These are phyloP conservation scores for Thielaviopsis euricoi DNA, from an alignment of 2,329 filamentous ascomycete genomes.

Conservation along the genomic window DNA sequence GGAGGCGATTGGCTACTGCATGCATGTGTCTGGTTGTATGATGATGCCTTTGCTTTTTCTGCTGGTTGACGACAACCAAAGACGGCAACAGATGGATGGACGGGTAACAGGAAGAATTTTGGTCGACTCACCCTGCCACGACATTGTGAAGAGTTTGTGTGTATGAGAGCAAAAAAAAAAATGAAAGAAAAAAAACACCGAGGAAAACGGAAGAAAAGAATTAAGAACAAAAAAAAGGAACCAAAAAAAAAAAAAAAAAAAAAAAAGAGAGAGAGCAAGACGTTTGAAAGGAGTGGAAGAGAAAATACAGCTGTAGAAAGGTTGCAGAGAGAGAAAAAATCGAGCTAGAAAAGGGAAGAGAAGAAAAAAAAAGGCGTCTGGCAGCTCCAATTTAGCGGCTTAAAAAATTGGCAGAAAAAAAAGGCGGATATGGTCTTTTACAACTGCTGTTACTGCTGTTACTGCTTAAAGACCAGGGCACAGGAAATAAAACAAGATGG, in stretches of 20 bases:
- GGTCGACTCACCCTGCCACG: slow-evolving; percentile 51
- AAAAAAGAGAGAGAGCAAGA: slow-evolving; percentile 10
- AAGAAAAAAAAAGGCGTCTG: no score
- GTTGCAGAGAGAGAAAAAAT: slow-evolving; percentile 10
- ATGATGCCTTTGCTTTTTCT: no score
- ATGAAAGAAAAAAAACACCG: slow-evolving; percentile 7
- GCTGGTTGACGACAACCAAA: not conserved
- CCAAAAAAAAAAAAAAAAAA: not conserved
- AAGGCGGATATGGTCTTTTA: no score
- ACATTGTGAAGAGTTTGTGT: slow-evolving; percentile 33
- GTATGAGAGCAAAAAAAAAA: slow-evolving; percentile 11
- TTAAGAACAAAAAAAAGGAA: no score
- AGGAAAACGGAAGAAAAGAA: no score
- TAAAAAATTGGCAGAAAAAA: no score
- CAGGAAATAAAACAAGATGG: no score
- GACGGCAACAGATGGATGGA: not conserved
- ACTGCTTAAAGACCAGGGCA: no score
- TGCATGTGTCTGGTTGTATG: no score
- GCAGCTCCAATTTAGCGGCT: no score
- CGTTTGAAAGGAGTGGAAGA: slow-evolving; percentile 10
- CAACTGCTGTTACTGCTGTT: no score
- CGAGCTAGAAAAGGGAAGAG: not conserved
- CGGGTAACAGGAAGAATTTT: not conserved
- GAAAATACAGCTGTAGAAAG: slow-evolving; percentile 7
- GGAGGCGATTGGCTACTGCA: no score